A percentile compares a stretch with the other conserved stretches of the same genome.
phyloP scores from a whole-genome alignment of 1,284 basidiomycete species.

The Jaminaea rosea region DNA sequence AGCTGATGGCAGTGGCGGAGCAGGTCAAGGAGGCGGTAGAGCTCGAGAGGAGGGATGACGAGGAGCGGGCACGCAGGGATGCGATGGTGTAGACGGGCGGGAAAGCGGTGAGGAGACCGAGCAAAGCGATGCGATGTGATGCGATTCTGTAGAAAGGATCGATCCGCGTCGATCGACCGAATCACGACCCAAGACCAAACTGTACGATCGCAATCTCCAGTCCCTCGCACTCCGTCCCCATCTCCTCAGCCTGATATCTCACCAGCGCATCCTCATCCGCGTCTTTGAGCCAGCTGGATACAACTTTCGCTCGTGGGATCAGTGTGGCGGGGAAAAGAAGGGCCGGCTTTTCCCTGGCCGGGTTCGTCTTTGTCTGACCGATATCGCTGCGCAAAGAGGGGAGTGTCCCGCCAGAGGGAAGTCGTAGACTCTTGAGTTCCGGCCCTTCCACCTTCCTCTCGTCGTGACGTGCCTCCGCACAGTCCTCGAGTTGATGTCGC shows the following conservation, averaged over 20 bases:
- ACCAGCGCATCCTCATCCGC: conserved; percentile 7
- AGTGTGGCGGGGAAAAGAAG: neutral
- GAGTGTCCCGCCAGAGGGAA: conserved; percentile 2
- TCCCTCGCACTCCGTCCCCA: neutral
- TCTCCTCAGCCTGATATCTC: neutral
- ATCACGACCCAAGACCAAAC: neutral
- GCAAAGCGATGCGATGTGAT: no score
- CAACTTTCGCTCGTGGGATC: neutral
- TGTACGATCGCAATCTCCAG: neutral
- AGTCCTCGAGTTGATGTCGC: conserved; percentile 22
- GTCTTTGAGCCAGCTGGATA: neutral
- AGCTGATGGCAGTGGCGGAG: conserved; percentile 15
- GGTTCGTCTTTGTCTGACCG: neutral
- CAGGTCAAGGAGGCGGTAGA: conserved; percentile 11
- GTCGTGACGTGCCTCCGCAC: neutral
- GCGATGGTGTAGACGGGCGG: no score
- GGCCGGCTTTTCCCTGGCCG: neutral
- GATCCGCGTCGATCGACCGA: no score
- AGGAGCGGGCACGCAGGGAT: no score
- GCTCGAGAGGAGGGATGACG: conserved; percentile 2
- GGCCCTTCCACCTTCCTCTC: neutral
- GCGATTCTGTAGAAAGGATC: no score
- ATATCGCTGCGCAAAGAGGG: neutral
- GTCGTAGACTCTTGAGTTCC: neutral
- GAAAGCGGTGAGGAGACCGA: no score